These are phyloP conservation scores for Butyriboletus appendiculatus DNA, from an alignment of 1,284 basidiomycete species.

Conservation along the genomic window DNA sequence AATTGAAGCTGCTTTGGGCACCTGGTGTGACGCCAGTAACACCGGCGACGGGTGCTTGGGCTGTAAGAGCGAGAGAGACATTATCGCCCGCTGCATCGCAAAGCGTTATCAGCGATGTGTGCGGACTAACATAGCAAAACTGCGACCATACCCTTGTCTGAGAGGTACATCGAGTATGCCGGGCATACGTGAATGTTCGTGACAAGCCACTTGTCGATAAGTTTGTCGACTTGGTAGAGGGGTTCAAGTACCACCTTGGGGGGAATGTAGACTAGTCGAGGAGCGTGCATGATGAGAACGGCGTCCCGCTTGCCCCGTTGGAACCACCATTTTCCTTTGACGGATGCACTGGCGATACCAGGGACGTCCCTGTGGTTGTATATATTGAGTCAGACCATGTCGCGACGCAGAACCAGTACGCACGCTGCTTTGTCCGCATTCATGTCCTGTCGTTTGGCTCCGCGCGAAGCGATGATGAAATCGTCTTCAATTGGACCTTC, in stretches of 20 bases:
- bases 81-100: constrained; percentile 15
- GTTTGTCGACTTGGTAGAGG: constrained; percentile 21
- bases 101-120: not conserved
- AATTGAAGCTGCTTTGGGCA: not conserved
- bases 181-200: constrained; percentile 20
- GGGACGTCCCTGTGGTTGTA: constrained; percentile 6
- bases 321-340: constrained; percentile 25
- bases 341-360: constrained; percentile 6
- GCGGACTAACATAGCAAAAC: not conserved
- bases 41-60: not conserved
- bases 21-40: not conserved
- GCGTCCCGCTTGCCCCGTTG: constrained; percentile 19
- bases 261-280: constrained; percentile 23
- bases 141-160: constrained; percentile 23
- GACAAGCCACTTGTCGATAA: constrained; percentile 23
- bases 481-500: constrained; percentile 22
- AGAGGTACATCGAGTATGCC: constrained; percentile 30
- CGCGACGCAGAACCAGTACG: not conserved
- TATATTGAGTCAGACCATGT: not conserved
- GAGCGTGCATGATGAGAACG: constrained; percentile 23
- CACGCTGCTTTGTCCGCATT: constrained; percentile 8
- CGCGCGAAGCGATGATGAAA: constrained; percentile 21
- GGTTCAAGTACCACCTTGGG: constrained; percentile 14
- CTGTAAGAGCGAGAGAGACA: constrained; percentile 19
- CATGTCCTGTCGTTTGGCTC: constrained; percentile 7